Conservation (phyloP, 2,329 filamentous ascomycete genomes). For the Trichoderma guizhouense region DNA sequence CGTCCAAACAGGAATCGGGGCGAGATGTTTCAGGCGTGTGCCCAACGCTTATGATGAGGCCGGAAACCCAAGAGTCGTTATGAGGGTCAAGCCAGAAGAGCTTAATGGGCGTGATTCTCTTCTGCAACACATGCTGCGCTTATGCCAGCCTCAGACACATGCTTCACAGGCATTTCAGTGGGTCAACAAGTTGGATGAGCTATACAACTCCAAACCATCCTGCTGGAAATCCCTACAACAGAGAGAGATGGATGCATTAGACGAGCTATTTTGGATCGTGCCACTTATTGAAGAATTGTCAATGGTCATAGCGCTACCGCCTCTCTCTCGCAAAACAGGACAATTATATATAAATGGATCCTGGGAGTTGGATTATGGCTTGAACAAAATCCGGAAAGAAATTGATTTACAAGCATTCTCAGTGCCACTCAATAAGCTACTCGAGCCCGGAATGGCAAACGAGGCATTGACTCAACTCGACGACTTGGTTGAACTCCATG, state of each 20-base stretch:
- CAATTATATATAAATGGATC: conserved; percentile 35
- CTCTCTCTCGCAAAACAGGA: conserved; percentile 38
- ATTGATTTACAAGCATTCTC: conserved; percentile 40
- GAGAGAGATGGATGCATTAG: background rate
- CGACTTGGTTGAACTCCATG: background rate
- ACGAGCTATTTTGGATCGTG: background rate
- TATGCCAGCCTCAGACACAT: background rate
- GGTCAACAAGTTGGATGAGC: background rate
- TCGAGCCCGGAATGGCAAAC: conserved; percentile 38
- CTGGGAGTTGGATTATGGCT: conserved; percentile 35
- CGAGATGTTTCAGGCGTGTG: conserved; percentile 42
- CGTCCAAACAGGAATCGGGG: conserved; percentile 34
- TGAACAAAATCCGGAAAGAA: conserved; percentile 37
- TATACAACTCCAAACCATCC: background rate
- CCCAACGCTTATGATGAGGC: conserved; percentile 34
- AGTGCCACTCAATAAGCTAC: conserved; percentile 41
- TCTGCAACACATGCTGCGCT: conserved; percentile 40
- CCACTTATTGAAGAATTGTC: background rate
- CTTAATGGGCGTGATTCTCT: conserved; percentile 32
- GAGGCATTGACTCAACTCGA: conserved; percentile 24
- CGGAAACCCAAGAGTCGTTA: conserved; percentile 34
- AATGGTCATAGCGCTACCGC: conserved; percentile 33
- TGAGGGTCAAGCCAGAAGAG: conserved; percentile 41
- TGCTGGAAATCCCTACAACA: background rate
- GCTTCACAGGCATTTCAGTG: background rate